Evolutionary conservation across 495 filamentous ascomycete genomes (phyloP), one percentile per base, ranked within the genome.

Genomic region (Penicillium bovifimosum): DNA sequence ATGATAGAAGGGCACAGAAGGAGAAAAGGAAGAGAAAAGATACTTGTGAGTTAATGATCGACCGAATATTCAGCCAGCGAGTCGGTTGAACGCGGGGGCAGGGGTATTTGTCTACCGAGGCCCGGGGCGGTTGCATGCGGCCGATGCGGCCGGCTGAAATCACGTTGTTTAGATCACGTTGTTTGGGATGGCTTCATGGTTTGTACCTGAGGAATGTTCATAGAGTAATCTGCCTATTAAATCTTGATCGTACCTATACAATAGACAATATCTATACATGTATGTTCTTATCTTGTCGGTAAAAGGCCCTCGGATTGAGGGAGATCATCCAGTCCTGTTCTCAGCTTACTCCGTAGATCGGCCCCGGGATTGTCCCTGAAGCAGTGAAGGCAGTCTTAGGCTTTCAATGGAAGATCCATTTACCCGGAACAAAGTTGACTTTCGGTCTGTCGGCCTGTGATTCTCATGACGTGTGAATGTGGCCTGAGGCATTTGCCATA

Each of bases 31-130:
- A 6, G n/a, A 10, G 9, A 26, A 33, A 10, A 13, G 8, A 41
- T 27, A 3, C 24, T 11, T 34, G 28, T 17, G 18, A 42, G 17
- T 50, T 14, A 40, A 27, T 13, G 59, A 59, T 64, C 52, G 53
- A 29, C 55, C 29, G 43, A 41, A 14, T 36, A 16, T 49, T 44
- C 31, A 36, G 49, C 39, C 27, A 35, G 27, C 36, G 41, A 36
- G 33, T 56, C 69, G 69, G 67, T 68, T 72, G 66, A 56, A 61
- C 66, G 67, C 69, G 69, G 69, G 54, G 63, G 28, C 29, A 13
- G 31, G 41, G 43, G 33, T 14, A 24, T 6, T 11, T 40, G 10
- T 55, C 53, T 40, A 63, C 64, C 64, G 64, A 67, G 64, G 64
- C 64, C 59, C 62, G 59, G 49, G 48, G 50, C 59, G 61, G 55